Conservation (phyloP, 768 basidiomycete species). For the Mrakia frigida region DNA sequence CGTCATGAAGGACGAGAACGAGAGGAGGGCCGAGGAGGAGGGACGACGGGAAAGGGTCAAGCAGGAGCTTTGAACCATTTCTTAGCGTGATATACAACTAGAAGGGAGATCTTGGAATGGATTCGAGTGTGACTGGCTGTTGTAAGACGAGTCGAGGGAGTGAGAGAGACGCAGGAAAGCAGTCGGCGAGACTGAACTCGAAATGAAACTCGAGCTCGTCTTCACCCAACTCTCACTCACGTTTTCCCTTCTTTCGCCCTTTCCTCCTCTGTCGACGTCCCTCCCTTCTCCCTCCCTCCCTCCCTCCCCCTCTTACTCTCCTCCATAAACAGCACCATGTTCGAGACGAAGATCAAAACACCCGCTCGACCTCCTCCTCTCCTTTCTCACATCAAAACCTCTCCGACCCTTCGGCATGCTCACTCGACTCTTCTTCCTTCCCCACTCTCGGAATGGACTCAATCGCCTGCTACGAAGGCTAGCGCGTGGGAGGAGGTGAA, state of each 20-base stretch:
- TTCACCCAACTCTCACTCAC: neutral
- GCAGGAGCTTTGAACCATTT: neutral
- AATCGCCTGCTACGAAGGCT: neutral
- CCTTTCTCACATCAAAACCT: neutral
- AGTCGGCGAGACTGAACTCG: neutral
- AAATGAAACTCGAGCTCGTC: neutral
- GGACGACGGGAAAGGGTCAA: neutral
- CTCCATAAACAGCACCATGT: too few relatives aligned
- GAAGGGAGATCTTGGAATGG: neutral
- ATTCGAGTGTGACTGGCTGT: neutral
- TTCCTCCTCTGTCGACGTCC: neutral
- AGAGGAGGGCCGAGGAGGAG: constrained; percentile 6
- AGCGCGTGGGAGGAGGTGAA: neutral
- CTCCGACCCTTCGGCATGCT: neutral
- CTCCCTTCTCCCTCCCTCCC: neutral
- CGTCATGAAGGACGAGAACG: neutral
- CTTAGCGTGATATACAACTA: neutral
- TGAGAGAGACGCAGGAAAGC: too few relatives aligned
- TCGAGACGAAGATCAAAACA: neutral
- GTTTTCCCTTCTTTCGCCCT: too few relatives aligned
- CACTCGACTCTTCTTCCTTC: neutral
- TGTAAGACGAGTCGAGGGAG: too few relatives aligned
- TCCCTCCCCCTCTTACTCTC: too few relatives aligned
- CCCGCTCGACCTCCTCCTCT: neutral
- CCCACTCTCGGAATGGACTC: neutral